Evolutionary conservation across 768 basidiomycete species (phyloP), one percentile per base, ranked within the genome.

Genomic region (Lentinula aciculospora): DNA sequence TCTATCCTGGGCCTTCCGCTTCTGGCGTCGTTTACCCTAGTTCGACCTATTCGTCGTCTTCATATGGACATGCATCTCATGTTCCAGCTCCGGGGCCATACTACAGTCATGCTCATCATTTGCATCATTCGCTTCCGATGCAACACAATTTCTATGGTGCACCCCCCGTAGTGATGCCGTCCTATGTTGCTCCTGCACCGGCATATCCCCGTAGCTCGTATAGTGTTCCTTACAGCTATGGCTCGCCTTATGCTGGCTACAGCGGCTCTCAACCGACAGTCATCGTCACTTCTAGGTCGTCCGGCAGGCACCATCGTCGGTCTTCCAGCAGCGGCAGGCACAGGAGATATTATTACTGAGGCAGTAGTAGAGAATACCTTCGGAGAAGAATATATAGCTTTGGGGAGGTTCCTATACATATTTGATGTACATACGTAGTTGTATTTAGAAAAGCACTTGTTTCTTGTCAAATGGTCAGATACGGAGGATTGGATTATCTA

Each of bases 121-220:
- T 8, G 19, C 46, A 23, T 9, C 9, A 23, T 19, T 31, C 29
- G 9, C 10, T 53, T 10, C 51, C 51, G 32, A 39, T 53, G 51
- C 51, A 53, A 25, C 51, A 53, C 36, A 53, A 53, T 37, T 53
- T 53, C 23, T 53, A 53, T n/a, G 51, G 51, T n/a, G 51, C 34
- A 12, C 51, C 51, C n/a, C 34, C 51, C 5, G 27, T 39, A 17
- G 23, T 23, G 36, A 53, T 53, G 51, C 34, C 32, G n/a, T 34
- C 51, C 15, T 39, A 53, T 10, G 21, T 37, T 28, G 51, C 36
- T 4, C 34, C 51, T 37, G 23, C 21, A 13, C 51, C 51, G 3
- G 32, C 32, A 25, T 53, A 53, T 27, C 51, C 39, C 15, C 32
- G 36, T 36, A 37, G 34, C 9, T 53, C 51, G 19, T 53, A 53